These are phyloP conservation scores for Populus hybrid DNA, from an alignment of 441 rosid species.

Conservation along the genomic window DNA sequence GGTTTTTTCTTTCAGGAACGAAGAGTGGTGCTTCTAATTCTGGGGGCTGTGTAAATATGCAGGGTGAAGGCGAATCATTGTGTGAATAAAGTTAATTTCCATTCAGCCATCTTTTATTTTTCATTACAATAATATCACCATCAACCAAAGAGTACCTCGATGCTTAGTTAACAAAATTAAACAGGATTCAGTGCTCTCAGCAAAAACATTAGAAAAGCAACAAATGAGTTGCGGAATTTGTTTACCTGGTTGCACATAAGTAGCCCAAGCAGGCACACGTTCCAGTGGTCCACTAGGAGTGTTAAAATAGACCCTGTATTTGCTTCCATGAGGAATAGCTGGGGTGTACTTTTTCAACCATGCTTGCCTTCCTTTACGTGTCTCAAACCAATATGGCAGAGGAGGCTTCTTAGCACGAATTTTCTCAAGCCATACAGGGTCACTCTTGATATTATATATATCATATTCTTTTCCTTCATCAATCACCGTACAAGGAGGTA, in stretches of 20 bases:
- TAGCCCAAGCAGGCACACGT: conserved; percentile 97
- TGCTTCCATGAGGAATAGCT: conserved; percentile 90
- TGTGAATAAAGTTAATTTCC: neutral
- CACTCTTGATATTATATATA: conserved; percentile 47
- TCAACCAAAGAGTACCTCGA: neutral
- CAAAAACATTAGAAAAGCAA: conserved; percentile 9
- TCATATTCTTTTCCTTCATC: conserved; percentile 83
- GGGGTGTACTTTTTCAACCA: conserved; percentile 87
- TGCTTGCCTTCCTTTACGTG: conserved; percentile 91
- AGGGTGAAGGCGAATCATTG: neutral
- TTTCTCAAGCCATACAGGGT: conserved; percentile 68
- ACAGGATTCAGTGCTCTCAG: neutral
- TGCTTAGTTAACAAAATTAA: neutral
- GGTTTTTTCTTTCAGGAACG: neutral
- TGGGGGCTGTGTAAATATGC: neutral
- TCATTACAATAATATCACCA: neutral
- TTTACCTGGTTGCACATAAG: conserved; percentile 88
- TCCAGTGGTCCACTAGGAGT: conserved; percentile 90
- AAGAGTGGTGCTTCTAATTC: neutral
- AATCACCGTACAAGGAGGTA: conserved; percentile 78
- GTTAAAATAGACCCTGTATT: conserved; percentile 88
- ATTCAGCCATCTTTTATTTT: neutral
- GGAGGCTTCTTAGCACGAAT: conserved; percentile 72
- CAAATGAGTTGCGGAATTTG: conserved; percentile 17
- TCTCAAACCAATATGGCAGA: conserved; percentile 87